phyloP scores from a whole-genome alignment of 1,139 yeast species.

The Blastobotrys illinoisensis region DNA sequence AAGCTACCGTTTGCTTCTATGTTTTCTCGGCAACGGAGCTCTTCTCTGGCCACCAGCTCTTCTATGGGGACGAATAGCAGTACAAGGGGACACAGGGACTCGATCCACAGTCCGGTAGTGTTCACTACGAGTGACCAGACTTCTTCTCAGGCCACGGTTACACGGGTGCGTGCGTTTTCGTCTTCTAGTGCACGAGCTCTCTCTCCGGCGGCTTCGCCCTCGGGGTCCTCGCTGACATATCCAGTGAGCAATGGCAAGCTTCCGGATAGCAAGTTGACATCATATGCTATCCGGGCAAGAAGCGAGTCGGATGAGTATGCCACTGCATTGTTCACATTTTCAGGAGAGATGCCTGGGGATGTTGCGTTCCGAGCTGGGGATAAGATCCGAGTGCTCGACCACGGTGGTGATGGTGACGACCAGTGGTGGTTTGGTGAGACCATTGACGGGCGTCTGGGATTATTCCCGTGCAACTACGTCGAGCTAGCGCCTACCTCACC shows the following conservation, averaged over 20 bases:
- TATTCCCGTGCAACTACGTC: slow-evolving; percentile 55
- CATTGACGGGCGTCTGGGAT: slow-evolving; percentile 41
- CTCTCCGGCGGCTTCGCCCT: slow-evolving; percentile 14
- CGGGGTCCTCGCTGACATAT: neutral
- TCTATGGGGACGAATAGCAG: neutral
- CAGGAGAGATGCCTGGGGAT: slow-evolving; percentile 43
- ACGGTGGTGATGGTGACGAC: slow-evolving; percentile 35
- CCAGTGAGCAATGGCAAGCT: neutral
- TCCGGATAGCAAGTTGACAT: slow-evolving; percentile 1
- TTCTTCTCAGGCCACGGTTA: slow-evolving; percentile 3
- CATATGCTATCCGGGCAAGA: slow-evolving; percentile 6
- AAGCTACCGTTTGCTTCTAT: neutral
- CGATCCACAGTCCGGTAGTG: neutral
- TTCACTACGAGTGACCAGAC: slow-evolving; percentile 6
- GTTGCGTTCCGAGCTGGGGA: slow-evolving; percentile 48
- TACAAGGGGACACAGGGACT: neutral
- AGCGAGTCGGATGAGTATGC: slow-evolving; percentile 23
- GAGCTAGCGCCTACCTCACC: slow-evolving; percentile 11
- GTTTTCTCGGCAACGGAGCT: neutral
- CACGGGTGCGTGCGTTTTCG: slow-evolving; percentile 24
- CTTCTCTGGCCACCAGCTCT: neutral
- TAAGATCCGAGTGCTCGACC: slow-evolving; percentile 40
- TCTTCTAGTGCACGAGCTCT: slow-evolving; percentile 25
- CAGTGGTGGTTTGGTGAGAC: slow-evolving; percentile 61
- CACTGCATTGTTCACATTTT: slow-evolving; percentile 34